Conservation (phyloP, 371 early-diverging fungal genomes). For the Lichtheimia hyalospora region DNA sequence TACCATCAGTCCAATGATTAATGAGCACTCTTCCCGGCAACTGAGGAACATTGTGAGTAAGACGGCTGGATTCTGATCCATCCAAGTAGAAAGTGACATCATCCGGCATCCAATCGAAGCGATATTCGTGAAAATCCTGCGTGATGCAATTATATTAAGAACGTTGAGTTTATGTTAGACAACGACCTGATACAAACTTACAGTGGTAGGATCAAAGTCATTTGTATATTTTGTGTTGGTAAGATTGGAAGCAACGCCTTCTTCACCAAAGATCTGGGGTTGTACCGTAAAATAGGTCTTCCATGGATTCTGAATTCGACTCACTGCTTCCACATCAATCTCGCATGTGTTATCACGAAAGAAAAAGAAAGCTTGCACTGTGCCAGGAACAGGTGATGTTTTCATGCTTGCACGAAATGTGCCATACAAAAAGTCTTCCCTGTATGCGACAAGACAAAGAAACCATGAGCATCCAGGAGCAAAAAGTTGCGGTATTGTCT, state of each 20-base stretch:
- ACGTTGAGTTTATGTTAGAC: neutral
- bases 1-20: constrained; percentile 52
- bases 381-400: constrained; percentile 29
- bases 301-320: constrained; percentile 30
- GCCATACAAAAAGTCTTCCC: constrained; percentile 43
- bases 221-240: constrained; percentile 30
- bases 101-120: constrained; percentile 44
- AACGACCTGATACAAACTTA: constrained; percentile 4
- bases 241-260: constrained; percentile 34
- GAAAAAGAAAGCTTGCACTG: constrained; percentile 43
- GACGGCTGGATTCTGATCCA: constrained; percentile 16
- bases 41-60: constrained; percentile 34
- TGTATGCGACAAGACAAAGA: constrained; percentile 1
- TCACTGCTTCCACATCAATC: constrained; percentile 46
- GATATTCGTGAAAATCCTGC: constrained; percentile 45
- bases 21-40: constrained; percentile 35
- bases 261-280: constrained; percentile 35
- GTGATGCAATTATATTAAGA: too few species aligned
- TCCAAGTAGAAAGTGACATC: constrained; percentile 38
- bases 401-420: constrained; percentile 40
- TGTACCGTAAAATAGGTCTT: constrained; percentile 38
- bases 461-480: neutral
- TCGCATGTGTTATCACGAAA: constrained; percentile 35
- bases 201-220: constrained; percentile 27
- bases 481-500: neutral